Conservation (phyloP, 208 protist species). For the Leishmania gerbilli region DNA sequence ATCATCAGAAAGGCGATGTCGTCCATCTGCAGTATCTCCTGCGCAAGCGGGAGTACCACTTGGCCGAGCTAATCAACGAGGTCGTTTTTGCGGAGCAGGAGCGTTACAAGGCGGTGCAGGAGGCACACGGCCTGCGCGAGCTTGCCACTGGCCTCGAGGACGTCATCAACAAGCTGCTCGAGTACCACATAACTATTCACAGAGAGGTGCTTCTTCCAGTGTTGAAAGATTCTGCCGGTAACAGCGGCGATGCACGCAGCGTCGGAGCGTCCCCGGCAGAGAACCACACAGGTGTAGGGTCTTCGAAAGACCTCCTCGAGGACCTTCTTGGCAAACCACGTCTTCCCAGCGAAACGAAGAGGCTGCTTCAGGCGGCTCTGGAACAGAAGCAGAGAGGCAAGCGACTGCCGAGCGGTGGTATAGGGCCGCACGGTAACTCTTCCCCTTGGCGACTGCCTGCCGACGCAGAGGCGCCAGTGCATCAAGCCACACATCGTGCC, state of each 20-base stretch:
- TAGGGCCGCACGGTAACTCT: neutral
- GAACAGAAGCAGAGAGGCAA: neutral
- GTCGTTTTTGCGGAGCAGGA: conserved; percentile 61
- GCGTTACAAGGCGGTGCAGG: conserved; percentile 41
- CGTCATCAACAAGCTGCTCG: conserved; percentile 46
- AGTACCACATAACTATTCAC: conserved; percentile 54
- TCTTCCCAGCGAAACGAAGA: conserved; percentile 39
- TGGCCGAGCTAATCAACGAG: conserved; percentile 81
- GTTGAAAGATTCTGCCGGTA: neutral
- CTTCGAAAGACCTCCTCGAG: conserved; percentile 20
- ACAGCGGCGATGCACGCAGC: neutral
- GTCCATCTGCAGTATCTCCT: conserved; percentile 43
- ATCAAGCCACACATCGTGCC: conserved; percentile 16
- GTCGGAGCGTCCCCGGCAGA: neutral
- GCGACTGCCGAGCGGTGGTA: neutral
- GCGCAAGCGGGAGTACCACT: conserved; percentile 66
- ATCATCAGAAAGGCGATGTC: conserved; percentile 18
- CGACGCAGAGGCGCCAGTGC: neutral
- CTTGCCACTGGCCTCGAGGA: conserved; percentile 41
- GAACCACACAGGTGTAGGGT: conserved; percentile 1
- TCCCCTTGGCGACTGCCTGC: neutral
- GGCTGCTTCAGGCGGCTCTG: conserved; percentile 32
- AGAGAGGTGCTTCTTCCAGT: conserved; percentile 52
- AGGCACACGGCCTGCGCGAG: conserved; percentile 21
- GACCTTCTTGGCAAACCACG: conserved; percentile 26